Percentiles rank a stretch among this genome's conserved stretches.
Conservation (phyloP, 176 grass and related monocot species). For the Urochloa ruziziensis region DNA sequence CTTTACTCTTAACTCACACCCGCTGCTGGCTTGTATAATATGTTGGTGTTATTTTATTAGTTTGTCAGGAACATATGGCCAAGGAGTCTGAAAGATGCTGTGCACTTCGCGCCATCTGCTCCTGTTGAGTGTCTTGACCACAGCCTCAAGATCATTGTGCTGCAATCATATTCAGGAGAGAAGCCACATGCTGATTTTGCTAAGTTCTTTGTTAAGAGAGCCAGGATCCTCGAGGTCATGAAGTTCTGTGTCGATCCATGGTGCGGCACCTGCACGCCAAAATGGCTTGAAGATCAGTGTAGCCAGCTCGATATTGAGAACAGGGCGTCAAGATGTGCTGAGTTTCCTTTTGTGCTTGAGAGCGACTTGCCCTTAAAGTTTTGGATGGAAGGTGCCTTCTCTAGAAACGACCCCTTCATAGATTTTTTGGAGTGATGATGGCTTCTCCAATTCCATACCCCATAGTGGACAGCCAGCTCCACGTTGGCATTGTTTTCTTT, state of each 20-base stretch:
- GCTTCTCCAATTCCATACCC: not conserved
- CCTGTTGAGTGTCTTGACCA: not conserved
- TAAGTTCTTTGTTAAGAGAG: not conserved
- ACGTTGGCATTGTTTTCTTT: not conserved
- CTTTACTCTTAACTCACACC: not conserved
- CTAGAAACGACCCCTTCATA: not conserved
- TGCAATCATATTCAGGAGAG: not conserved
- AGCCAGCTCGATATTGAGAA: not conserved
- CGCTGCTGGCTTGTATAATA: not conserved
- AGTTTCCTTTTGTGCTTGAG: not conserved
- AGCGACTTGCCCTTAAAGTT: not conserved
- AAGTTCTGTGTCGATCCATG: not conserved
- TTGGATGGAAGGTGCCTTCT: not conserved
- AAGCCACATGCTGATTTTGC: not conserved
- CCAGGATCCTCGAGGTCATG: not conserved
- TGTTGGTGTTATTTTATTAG: not conserved
- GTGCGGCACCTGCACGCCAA: too few relatives aligned
- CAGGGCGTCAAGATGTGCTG: not conserved
- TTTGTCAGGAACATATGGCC: not conserved
- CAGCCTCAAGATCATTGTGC: conserved; percentile 4
- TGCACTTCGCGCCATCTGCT: not conserved
- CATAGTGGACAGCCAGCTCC: not conserved
- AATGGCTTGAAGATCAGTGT: not conserved
- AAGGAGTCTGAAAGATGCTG: not conserved
- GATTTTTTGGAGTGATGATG: not conserved